Conservation (phyloP, 2,329 filamentous ascomycete species). For the Blastomyces emzantsi region DNA sequence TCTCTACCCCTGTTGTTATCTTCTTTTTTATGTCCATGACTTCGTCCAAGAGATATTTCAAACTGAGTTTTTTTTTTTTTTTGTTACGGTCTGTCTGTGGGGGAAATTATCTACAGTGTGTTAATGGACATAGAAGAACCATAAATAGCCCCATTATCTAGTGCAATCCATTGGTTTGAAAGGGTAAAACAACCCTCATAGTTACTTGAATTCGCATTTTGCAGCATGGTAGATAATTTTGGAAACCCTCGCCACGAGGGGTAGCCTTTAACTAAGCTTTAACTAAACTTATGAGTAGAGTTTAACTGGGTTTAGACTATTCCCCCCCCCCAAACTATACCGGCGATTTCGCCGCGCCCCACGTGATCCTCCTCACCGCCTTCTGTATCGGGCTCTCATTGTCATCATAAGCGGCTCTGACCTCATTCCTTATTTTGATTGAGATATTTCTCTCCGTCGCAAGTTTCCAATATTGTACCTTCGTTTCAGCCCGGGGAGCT, state of each 20-base stretch:
- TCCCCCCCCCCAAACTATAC: not conserved
- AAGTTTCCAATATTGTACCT: not conserved
- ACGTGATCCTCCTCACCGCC: constrained; percentile 13
- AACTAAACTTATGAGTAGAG: not conserved
- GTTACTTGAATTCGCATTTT: not conserved
- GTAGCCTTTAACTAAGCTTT: not conserved
- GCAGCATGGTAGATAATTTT: not conserved
- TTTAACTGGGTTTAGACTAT: not conserved
- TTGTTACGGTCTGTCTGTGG: not conserved
- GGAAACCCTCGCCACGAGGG: not conserved
- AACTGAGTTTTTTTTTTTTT: not conserved
- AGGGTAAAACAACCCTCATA: not conserved
- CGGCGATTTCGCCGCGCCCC: not conserved
- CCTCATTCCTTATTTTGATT: not conserved
- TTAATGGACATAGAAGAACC: not conserved
- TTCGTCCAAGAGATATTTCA: not conserved
- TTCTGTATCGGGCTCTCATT: constrained; percentile 6
- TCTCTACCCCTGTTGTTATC: not conserved
- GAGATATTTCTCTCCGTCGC: not conserved
- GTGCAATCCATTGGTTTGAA: not conserved
- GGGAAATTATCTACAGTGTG: not conserved
- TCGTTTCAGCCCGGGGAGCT: not conserved
- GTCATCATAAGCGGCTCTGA: constrained; percentile 5
- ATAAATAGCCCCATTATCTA: not conserved
- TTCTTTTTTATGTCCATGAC: not conserved